phyloP scores from a whole-genome alignment of 768 basidiomycete genomes.

The Termitomyces sp. region DNA sequence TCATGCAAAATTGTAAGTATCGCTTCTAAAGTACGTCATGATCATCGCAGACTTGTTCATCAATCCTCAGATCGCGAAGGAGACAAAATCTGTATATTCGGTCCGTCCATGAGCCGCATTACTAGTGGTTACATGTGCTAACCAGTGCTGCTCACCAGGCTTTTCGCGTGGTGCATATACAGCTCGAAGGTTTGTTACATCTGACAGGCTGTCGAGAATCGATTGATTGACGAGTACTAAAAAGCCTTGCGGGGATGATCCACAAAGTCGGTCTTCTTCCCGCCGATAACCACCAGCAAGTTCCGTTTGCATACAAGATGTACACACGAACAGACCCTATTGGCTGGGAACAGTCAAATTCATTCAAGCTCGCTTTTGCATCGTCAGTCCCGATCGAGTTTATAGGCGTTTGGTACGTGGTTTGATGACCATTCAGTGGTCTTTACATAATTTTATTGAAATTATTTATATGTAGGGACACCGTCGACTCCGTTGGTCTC shows the following conservation, averaged over 20 bases:
- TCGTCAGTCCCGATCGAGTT: constrained; percentile 55
- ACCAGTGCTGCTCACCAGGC: constrained; percentile 19
- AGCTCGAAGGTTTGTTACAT: constrained; percentile 41
- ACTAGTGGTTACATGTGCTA: background rate
- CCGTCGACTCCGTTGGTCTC: constrained; percentile 61
- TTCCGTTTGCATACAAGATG: constrained; percentile 65
- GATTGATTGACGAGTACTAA: background rate
- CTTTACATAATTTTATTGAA: too few relatives aligned
- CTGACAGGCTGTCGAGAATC: background rate
- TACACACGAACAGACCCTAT: constrained; percentile 47
- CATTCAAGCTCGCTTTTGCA: constrained; percentile 56
- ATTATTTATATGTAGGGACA: constrained; percentile 44
- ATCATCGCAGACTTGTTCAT: background rate
- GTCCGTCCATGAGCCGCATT: constrained; percentile 22
- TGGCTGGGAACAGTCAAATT: constrained; percentile 46
- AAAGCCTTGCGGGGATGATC: constrained; percentile 47
- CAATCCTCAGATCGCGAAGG: constrained; percentile 38
- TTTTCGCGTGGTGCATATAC: constrained; percentile 70
- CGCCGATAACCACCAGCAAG: constrained; percentile 48
- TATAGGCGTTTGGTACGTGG: constrained; percentile 50
- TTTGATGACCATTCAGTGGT: too few relatives aligned
- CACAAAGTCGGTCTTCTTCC: constrained; percentile 51
- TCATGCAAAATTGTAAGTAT: constrained; percentile 52
- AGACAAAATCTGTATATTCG: constrained; percentile 64
- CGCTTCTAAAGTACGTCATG: background rate